A percentile compares a stretch with the other conserved stretches of the same genome.
Evolutionary conservation across 2,329 filamentous ascomycete genomes (phyloP).

Genomic region (Sporothrix dimorphospora): DNA sequence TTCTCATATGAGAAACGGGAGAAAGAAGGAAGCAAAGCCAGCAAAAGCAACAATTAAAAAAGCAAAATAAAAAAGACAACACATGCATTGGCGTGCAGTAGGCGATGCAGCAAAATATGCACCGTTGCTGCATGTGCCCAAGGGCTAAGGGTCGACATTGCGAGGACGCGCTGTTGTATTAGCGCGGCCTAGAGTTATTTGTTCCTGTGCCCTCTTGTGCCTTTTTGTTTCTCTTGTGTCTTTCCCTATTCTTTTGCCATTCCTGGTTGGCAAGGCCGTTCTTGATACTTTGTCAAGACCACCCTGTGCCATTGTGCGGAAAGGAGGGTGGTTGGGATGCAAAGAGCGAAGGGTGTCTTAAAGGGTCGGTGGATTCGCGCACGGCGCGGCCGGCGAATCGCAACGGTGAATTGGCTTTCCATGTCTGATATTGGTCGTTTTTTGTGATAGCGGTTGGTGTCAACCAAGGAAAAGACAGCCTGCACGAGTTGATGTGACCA

Average conservation of each 20-base stretch:
- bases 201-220: neutral
- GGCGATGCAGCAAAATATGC: constrained; percentile 17
- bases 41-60: neutral
- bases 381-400: constrained; percentile 21
- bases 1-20: neutral
- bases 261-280: neutral
- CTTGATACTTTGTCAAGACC: neutral
- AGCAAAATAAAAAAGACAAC: constrained; percentile 13
- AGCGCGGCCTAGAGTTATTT: neutral
- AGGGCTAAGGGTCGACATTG: neutral
- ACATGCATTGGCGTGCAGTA: constrained; percentile 21
- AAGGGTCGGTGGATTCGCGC: neutral
- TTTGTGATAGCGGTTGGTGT: constrained; percentile 21
- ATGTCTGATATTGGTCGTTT: constrained; percentile 10
- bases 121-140: neutral
- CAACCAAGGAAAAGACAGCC: constrained; percentile 13
- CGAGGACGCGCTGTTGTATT: neutral
- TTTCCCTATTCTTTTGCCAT: neutral
- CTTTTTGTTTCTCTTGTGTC: neutral
- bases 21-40: neutral
- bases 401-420: constrained; percentile 12
- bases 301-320: neutral
- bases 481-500: constrained; percentile 13
- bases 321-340: constrained; percentile 8
- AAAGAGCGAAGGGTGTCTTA: neutral